Conservation (phyloP, 768 basidiomycete species). For the Auriculariales sp. region DNA sequence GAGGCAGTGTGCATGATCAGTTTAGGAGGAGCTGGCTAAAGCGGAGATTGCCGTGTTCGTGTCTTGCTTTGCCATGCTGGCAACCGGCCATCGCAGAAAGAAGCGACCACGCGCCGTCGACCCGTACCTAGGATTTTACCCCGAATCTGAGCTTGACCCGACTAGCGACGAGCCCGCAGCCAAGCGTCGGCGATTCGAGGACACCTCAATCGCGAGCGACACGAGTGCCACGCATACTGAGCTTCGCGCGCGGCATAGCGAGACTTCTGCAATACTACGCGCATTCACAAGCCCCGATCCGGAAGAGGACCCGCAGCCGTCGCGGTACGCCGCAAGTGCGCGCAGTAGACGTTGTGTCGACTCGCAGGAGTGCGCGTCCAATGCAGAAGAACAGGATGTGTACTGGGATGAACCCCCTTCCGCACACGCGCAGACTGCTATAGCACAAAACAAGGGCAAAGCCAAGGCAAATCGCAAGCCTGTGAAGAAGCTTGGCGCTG, state of each 20-base stretch:
- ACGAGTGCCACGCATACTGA: background rate
- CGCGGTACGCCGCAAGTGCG: background rate
- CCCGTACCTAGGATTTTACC: background rate
- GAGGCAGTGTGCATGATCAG: too few species aligned
- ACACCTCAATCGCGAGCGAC: background rate
- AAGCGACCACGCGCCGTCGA: background rate
- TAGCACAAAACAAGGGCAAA: background rate
- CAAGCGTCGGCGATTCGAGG: background rate
- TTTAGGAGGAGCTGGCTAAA: too few species aligned
- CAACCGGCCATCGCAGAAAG: background rate
- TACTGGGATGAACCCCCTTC: background rate
- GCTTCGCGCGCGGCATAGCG: background rate
- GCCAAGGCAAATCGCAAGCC: background rate
- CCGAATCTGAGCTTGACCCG: background rate
- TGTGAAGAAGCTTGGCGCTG: background rate
- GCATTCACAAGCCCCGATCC: background rate
- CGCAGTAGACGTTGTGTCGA: background rate
- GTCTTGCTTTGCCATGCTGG: too few species aligned
- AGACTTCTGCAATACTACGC: background rate
- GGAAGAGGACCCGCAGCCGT: background rate
- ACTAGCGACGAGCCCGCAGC: background rate
- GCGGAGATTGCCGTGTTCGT: too few species aligned
- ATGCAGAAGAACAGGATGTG: background rate
- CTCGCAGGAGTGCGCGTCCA: background rate
- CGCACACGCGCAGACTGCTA: background rate